A percentile compares a stretch with the other conserved stretches of the same genome.
These are phyloP conservation scores for Condylostoma magnum DNA, from an alignment of 169 alveolate genomes.

Conservation along the genomic window DNA sequence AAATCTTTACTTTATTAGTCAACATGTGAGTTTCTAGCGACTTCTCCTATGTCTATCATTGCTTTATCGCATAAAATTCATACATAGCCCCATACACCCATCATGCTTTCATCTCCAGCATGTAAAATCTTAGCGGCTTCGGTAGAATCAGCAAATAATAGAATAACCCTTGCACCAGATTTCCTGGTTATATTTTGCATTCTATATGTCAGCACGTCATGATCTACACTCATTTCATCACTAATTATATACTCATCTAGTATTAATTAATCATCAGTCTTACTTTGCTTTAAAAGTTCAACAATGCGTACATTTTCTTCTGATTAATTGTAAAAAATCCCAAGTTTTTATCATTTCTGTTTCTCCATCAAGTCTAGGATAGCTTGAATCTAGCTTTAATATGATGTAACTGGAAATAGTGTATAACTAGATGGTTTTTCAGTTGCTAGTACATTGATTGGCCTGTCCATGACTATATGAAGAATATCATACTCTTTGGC, in stretches of 20 bases:
- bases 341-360: too few relatives aligned
- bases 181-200: conserved; percentile 20
- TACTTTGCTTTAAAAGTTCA: too few relatives aligned
- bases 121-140: background rate
- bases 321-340: too few relatives aligned
- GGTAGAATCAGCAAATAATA: conserved; percentile 9
- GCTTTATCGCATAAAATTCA: conserved; percentile 16
- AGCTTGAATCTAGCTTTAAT: too few relatives aligned
- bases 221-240: background rate
- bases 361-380: too few relatives aligned
- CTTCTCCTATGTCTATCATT: conserved; percentile 12
- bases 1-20: background rate
- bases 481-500: too few relatives aligned
- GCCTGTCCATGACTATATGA: too few relatives aligned
- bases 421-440: too few relatives aligned
- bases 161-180: conserved; percentile 27
- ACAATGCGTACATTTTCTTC: too few relatives aligned
- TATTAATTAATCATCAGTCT: background rate
- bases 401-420: too few relatives aligned
- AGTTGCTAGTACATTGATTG: too few relatives aligned
- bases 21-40: conserved; percentile 27
- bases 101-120: conserved; percentile 21
- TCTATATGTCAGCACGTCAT: background rate
- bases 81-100: conserved; percentile 32
- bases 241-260: conserved; percentile 12